Base-by-base conservation (phyloP, 1,139 yeast species). In the Sugiyamaella neomexicana region DNA sequence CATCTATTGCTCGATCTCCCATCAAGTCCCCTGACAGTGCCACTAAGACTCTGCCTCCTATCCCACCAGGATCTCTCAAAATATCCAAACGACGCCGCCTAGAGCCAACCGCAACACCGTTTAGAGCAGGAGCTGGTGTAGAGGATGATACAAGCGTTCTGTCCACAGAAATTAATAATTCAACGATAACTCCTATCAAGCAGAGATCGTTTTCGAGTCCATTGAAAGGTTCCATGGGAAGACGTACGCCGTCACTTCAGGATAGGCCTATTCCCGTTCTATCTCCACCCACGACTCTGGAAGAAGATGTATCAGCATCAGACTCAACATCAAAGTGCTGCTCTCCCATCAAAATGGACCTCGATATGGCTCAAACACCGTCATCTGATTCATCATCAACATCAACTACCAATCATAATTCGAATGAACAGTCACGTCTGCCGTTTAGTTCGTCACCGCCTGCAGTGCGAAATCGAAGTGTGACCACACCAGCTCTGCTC, bases 191-290 rank as follows among this genome's bases (percentile, higher is more conserved):
- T 2, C 69, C 69, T 15, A 55, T 60, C 7, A 66, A 66, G 45
- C 56, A 50, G 27, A 56, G 69, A 29, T 62, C 67, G 5, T 57
- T 64, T 38, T 61, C 68, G 5, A 57, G 64, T 7, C 69, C 69
- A 6, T 48, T 53, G 5, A 50, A 53, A 15, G 25, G 25, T 5
- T 43, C 55, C 9, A 17, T 54, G 5, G 57, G 57, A 15, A 50
- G 57, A 46, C 54, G 69, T 17, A 65, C 69, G 2, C 70, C 70
- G 4, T 67, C 70, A 32, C 52, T 67, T 32, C 64, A 61, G 46
- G 70, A 67, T 46, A 51, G 62, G 32, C 70, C 70, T 2, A 64
- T 67, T 15, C 70, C 70, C 1, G 65, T 63, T 10, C 56, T 67
- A 13, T 64, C 69, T 12, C 69, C 69, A 9, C 69, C 69, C 13